A percentile compares a stretch with the other conserved stretches of the same genome.
Evolutionary conservation across 2,329 filamentous ascomycete genomes (phyloP).

Genomic region (Phaeosphaeria sp.): DNA sequence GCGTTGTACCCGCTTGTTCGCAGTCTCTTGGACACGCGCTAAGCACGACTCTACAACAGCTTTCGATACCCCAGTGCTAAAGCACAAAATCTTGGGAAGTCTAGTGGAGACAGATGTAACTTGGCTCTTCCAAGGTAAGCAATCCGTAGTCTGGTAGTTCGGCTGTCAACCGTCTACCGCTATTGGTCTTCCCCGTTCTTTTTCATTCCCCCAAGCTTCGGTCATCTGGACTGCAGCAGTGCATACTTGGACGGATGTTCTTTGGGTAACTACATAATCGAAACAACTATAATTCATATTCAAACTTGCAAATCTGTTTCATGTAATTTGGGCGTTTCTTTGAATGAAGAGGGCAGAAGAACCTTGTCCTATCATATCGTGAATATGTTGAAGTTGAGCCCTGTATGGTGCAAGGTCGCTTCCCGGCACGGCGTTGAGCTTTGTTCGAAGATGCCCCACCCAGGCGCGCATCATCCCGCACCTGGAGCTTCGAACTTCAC

Average conservation of each 20-base stretch:
- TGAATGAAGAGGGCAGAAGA: background rate
- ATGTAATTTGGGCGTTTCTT: background rate
- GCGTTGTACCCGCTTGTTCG: constrained; percentile 14
- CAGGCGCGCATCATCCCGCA: constrained; percentile 20
- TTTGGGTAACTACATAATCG: background rate
- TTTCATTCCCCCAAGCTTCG: background rate
- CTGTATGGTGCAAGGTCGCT: background rate
- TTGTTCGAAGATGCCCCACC: constrained; percentile 11
- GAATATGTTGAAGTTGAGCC: background rate
- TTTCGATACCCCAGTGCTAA: constrained; percentile 31
- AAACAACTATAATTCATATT: background rate
- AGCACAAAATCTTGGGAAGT: background rate
- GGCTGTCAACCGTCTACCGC: constrained; percentile 1
- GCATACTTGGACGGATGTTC: background rate
- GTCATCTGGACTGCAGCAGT: background rate
- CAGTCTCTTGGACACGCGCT: constrained; percentile 18
- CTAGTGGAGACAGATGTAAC: background rate
- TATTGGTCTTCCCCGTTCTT: background rate
- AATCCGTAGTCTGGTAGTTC: background rate
- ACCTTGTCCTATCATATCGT: background rate
- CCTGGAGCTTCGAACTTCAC: constrained; percentile 26
- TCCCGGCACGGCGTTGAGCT: constrained; percentile 1
- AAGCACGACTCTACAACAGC: constrained; percentile 31
- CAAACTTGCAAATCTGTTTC: background rate
- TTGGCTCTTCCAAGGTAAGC: constrained; percentile 3